A percentile compares a stretch with the other conserved stretches of the same genome.
Conservation (phyloP, 2,329 filamentous ascomycete genomes). For the Botrytis pseudocinerea region DNA sequence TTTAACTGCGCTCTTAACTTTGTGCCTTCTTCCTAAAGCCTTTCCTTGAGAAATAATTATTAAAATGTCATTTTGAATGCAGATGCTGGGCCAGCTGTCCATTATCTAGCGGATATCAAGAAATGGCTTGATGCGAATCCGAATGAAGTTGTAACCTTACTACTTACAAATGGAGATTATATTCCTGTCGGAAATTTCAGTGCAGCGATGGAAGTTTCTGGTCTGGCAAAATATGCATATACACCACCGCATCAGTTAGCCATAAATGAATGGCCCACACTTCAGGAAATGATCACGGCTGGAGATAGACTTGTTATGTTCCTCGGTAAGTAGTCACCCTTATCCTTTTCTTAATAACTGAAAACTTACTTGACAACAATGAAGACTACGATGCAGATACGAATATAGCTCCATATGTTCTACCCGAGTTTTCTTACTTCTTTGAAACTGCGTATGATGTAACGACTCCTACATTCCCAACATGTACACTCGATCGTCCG, state of each 20-base stretch:
- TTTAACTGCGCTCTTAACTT: not conserved
- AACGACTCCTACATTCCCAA: slow-evolving; percentile 55
- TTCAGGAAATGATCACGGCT: slow-evolving; percentile 62
- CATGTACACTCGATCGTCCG: slow-evolving; percentile 67
- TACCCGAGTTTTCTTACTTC: slow-evolving; percentile 63
- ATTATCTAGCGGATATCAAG: slow-evolving; percentile 58
- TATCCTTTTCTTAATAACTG: too few relatives aligned
- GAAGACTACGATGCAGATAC: slow-evolving; percentile 61
- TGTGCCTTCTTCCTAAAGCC: not conserved
- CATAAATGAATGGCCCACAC: slow-evolving; percentile 66
- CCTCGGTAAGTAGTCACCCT: slow-evolving; percentile 51
- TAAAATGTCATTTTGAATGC: not conserved
- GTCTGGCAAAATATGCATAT: slow-evolving; percentile 36
- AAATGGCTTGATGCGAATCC: slow-evolving; percentile 59
- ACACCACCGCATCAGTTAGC: slow-evolving; percentile 40
- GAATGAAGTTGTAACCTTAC: slow-evolving; percentile 61
- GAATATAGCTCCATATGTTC: slow-evolving; percentile 58
- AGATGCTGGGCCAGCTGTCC: slow-evolving; percentile 57
- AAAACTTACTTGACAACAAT: not conserved
- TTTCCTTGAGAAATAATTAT: not conserved
- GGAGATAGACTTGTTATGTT: slow-evolving; percentile 69
- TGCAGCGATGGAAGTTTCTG: slow-evolving; percentile 31
- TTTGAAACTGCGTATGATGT: slow-evolving; percentile 72
- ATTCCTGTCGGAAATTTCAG: slow-evolving; percentile 57
- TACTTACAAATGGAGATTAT: slow-evolving; percentile 64